Percentiles rank a stretch among this genome's conserved stretches.
Evolutionary conservation across 768 basidiomycete genomes (phyloP).

Genomic region (Boletus subcaerulescens): DNA sequence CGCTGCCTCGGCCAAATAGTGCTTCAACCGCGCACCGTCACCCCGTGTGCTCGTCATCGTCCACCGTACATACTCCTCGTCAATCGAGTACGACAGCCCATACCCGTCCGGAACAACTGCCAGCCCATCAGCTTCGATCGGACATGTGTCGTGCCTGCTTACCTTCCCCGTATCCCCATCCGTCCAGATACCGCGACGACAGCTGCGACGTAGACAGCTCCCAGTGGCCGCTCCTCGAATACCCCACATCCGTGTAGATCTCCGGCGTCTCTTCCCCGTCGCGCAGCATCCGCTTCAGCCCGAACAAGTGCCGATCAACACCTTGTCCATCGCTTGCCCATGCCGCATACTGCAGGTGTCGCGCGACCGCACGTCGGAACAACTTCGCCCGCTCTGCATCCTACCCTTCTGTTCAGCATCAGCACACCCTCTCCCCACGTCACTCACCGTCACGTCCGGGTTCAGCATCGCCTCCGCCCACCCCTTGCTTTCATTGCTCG

Average conservation of each 20-base stretch:
- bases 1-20: conserved; percentile 78
- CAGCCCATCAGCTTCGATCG: conserved; percentile 5
- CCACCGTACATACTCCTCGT: conserved; percentile 82
- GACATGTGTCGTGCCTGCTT: background rate
- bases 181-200: conserved; percentile 76
- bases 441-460: conserved; percentile 44
- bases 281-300: conserved; percentile 77
- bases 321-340: conserved; percentile 96
- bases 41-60: conserved; percentile 76
- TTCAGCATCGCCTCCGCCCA: conserved; percentile 92
- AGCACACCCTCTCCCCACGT: fast-evolving
- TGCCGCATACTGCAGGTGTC: conserved; percentile 82
- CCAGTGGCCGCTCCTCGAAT: conserved; percentile 76
- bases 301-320: conserved; percentile 94
- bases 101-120: conserved; percentile 89
- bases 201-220: conserved; percentile 90
- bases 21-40: conserved; percentile 51
- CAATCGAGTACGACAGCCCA: conserved; percentile 89
- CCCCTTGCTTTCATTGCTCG: conserved; percentile 75
- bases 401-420: conserved; percentile 30
- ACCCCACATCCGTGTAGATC: conserved; percentile 75
- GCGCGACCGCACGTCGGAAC: conserved; percentile 71
- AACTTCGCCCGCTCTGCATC: conserved; percentile 57
- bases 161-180: conserved; percentile 99
- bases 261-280: conserved; percentile 71